phyloP scores from a whole-genome alignment of 495 filamentous ascomycete species.

The Neurospora sp. region DNA sequence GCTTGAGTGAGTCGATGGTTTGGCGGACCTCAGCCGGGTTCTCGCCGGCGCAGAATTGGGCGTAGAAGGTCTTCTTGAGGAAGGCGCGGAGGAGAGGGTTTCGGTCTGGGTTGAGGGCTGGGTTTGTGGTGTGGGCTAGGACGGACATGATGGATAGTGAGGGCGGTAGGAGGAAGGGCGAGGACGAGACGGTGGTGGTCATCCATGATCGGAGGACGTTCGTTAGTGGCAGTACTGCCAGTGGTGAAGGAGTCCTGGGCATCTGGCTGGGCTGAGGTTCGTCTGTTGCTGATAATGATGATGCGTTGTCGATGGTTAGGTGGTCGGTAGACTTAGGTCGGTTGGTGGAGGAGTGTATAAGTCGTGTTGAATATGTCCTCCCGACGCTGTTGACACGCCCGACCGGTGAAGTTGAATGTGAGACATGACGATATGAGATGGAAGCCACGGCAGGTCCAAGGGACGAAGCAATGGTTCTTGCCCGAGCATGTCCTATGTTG shows the following conservation, averaged over 20 bases:
- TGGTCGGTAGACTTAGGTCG: conserved; percentile 24
- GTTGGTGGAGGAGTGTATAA: conserved; percentile 32
- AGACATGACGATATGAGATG: not conserved
- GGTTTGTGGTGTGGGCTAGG: conserved; percentile 58
- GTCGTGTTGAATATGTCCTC: conserved; percentile 10
- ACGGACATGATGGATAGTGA: conserved; percentile 57
- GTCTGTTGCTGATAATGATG: conserved; percentile 6
- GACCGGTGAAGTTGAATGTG: not conserved
- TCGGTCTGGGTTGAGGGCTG: conserved; percentile 45
- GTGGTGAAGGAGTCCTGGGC: conserved; percentile 32
- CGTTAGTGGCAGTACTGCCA: conserved; percentile 63
- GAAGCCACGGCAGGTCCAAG: not conserved
- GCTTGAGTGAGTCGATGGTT: conserved; percentile 50
- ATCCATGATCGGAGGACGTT: conserved; percentile 69
- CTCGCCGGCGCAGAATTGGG: conserved; percentile 75
- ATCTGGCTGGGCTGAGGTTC: conserved; percentile 14
- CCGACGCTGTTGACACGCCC: not conserved
- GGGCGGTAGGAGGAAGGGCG: conserved; percentile 56
- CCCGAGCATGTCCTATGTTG: not conserved
- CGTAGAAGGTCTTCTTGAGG: conserved; percentile 71
- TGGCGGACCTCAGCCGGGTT: conserved; percentile 48
- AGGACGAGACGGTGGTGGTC: conserved; percentile 72
- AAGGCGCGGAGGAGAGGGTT: conserved; percentile 47
- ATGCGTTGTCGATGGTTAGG: conserved; percentile 13
- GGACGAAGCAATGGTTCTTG: not conserved